Conservation (phyloP, 352 stramenopile genomes). For the Globisporangium nodosum region DNA sequence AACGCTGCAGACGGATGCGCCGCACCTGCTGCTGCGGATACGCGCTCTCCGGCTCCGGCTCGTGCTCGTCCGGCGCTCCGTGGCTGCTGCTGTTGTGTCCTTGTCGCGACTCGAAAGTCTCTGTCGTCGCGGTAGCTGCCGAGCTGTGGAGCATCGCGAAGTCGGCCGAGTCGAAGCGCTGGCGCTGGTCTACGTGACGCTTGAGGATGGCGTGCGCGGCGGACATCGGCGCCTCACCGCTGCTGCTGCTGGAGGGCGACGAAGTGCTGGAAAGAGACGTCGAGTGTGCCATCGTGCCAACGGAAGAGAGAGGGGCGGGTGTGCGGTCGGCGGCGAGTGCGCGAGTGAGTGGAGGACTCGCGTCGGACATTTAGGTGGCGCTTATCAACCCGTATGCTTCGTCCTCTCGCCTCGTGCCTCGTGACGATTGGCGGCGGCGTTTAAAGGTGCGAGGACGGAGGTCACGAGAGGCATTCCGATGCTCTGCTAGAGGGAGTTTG, state of each 20-base stretch:
- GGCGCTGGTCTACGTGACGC: slow-evolving; percentile 40
- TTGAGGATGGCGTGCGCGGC: slow-evolving; percentile 47
- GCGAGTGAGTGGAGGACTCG: slow-evolving; percentile 1
- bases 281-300: slow-evolving; percentile 6
- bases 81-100: background rate
- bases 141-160: slow-evolving; percentile 39
- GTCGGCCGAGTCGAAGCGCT: slow-evolving; percentile 75
- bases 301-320: background rate
- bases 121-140: background rate
- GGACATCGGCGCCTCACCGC: slow-evolving; percentile 9
- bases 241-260: background rate
- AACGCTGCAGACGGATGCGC: slow-evolving; percentile 55
- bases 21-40: slow-evolving; percentile 35
- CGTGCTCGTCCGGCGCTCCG: slow-evolving; percentile 2
- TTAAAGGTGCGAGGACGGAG: background rate
- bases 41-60: slow-evolving; percentile 9
- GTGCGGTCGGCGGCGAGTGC: background rate
- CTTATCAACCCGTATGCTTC: background rate
- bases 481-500: too few species aligned
- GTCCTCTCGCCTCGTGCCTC: background rate
- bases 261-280: background rate
- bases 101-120: background rate
- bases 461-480: too few species aligned
- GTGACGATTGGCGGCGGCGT: background rate
- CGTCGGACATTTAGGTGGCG: background rate